phyloP scores from a whole-genome alignment of 2,329 filamentous ascomycete species.

The Cordyceps militaris region DNA sequence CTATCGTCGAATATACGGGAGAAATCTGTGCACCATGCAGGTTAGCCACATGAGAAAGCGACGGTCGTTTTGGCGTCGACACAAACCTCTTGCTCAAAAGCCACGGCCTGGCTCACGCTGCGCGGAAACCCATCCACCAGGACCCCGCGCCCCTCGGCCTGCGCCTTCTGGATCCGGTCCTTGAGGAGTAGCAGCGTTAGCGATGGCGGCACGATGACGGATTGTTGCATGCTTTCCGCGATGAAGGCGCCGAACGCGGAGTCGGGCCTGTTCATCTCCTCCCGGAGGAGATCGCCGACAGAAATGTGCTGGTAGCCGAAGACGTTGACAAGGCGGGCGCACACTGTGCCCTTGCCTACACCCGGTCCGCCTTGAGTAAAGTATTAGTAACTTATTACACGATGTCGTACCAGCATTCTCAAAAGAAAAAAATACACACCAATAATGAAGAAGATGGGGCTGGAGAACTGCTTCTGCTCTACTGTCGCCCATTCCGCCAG shows the following conservation, averaged over 20 bases:
- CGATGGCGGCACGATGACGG: neutral
- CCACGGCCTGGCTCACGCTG: neutral
- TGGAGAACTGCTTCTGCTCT: neutral
- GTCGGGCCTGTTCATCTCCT: neutral
- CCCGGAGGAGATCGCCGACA: neutral
- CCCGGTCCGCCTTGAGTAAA: neutral
- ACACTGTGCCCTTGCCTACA: neutral
- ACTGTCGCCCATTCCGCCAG: neutral
- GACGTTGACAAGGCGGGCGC: neutral
- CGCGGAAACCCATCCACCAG: neutral
- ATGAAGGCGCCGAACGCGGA: neutral
- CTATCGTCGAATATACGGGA: neutral
- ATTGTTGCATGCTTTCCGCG: neutral
- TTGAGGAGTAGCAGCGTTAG: neutral
- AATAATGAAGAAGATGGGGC: neutral
- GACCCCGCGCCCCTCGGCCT: neutral
- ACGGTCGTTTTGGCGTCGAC: neutral
- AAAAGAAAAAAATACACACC: neutral
- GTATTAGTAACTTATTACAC: neutral
- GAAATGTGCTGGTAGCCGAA: neutral
- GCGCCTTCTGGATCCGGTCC: neutral
- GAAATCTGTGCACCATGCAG: neutral
- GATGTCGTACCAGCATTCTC: neutral
- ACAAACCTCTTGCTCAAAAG: neutral
- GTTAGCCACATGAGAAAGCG: neutral